Conservation (phyloP, 2,329 filamentous ascomycete genomes). For the Diplodia intermedia region DNA sequence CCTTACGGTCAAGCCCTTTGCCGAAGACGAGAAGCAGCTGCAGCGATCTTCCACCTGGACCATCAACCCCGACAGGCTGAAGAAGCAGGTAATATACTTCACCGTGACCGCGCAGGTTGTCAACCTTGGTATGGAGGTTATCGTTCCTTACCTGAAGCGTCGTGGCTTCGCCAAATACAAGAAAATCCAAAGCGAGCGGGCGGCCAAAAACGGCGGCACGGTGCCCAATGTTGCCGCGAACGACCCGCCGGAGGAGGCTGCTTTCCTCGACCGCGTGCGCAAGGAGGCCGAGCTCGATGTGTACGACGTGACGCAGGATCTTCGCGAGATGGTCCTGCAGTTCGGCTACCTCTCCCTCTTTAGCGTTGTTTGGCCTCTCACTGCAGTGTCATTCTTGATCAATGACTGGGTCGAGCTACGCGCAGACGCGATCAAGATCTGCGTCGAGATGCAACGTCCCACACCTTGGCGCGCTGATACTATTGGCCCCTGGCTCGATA, state of each 20-base stretch:
- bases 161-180: constrained; percentile 80
- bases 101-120: constrained; percentile 93
- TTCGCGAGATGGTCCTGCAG: constrained; percentile 92
- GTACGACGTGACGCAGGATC: constrained; percentile 90
- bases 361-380: constrained; percentile 93
- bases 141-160: constrained; percentile 85
- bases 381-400: constrained; percentile 83
- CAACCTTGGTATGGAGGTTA: constrained; percentile 81
- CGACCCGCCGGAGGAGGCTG: constrained; percentile 77
- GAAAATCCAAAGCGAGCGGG: constrained; percentile 68
- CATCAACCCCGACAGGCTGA: constrained; percentile 82
- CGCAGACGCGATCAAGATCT: constrained; percentile 93
- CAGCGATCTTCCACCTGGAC: constrained; percentile 64
- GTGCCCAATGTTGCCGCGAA: constrained; percentile 58
- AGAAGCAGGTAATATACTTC: constrained; percentile 93
- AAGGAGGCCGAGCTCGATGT: constrained; percentile 80
- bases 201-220: constrained; percentile 62
- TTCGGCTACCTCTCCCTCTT: constrained; percentile 91
- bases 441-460: constrained; percentile 84
- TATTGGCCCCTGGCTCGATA: constrained; percentile 90
- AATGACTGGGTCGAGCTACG: constrained; percentile 98
- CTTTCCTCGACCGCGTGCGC: constrained; percentile 81
- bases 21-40: constrained; percentile 75
- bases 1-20: constrained; percentile 74
- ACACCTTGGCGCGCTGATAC: constrained; percentile 90